Percentiles rank a stretch among this genome's conserved stretches.
Evolutionary conservation across 805 yeast species (phyloP).

Genomic region (Barnettozyma pratensis): DNA sequence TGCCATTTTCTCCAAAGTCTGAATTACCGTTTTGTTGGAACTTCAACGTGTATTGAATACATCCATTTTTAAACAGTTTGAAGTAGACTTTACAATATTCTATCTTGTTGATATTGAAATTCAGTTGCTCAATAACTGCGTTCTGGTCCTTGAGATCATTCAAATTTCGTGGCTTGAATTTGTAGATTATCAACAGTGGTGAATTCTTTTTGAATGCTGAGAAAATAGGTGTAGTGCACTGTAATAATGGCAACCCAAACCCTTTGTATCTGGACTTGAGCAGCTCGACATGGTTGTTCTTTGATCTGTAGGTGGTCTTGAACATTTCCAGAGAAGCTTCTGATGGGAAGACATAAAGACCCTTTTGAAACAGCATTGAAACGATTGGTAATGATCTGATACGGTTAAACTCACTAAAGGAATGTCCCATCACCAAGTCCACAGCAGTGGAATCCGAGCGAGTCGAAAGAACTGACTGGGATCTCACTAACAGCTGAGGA

Average conservation of each 20-base stretch:
- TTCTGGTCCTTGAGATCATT: not conserved
- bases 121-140: not conserved
- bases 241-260: conserved; percentile 31
- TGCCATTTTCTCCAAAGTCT: too few species aligned
- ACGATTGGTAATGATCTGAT: conserved; percentile 30
- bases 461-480: not conserved
- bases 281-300: conserved; percentile 21
- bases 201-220: conserved; percentile 25
- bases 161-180: conserved; percentile 15
- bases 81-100: conserved; percentile 30
- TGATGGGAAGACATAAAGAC: conserved; percentile 34
- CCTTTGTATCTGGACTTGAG: conserved; percentile 15
- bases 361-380: conserved; percentile 30
- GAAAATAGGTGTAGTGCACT: conserved; percentile 27
- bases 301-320: conserved; percentile 19
- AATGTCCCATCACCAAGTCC: conserved; percentile 20
- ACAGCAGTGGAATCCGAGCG: conserved; percentile 18
- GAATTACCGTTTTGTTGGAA: conserved; percentile 23
- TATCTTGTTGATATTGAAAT: conserved; percentile 18
- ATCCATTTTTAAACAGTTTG: conserved; percentile 20
- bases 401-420: conserved; percentile 20
- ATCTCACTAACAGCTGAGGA: not conserved
- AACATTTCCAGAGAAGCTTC: conserved; percentile 26
- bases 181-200: conserved; percentile 28
- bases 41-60: conserved; percentile 26